Evolutionary conservation across 352 stramenopile genomes (phyloP), one percentile per base, ranked within the genome.

Genomic region (Stramenopiles sp.): DNA sequence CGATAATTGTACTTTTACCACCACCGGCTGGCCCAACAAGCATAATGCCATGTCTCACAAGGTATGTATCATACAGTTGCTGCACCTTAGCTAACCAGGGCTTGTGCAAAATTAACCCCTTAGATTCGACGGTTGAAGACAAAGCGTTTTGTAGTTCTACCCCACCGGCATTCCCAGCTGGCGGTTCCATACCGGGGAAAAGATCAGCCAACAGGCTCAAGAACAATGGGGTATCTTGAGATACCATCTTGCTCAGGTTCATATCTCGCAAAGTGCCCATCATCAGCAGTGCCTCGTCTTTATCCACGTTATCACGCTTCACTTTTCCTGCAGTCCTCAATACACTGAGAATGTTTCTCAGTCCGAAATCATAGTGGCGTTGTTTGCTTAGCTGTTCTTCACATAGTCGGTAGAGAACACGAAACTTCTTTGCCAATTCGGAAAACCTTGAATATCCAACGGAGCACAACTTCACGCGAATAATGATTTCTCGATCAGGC

Each of bases 1-100:
- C 91, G 76, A 97, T 98, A 43, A 96, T 98, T 78, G 94, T 93
- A 0, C 92, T 97, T 83, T 98, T 98, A 25, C 94, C 94, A 43
- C 93, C 93, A 12, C 94, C 94, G 0, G 91, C 95, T 0, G 94
- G 94, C 1, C 94, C 93, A 3, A 98, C 92, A n/a, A 98, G 83
- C 93, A 98, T 98, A 82, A 98, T 98, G 2, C 94, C 94, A 78
- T 98, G 93, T 18, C 94, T 86, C 68, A 98, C 94, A 18, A 97
- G 87, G 73, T 95, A 95, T 0, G 93, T 98, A 76, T 98, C 94
- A 79, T 98, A 98, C 25, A 98, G 82, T 77, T 97, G 89, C 75
- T 89, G 83, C 73, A 97, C 90, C 81, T 98, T 98, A 77, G 91
- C 89, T 71, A 92, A 83, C 89, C 90, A 96, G 1, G 84, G 86